Percentiles rank a stretch among this genome's conserved stretches.
These are phyloP conservation scores for Stropharia rugosoannulata DNA, from an alignment of 768 basidiomycete species.

Conservation along the genomic window DNA sequence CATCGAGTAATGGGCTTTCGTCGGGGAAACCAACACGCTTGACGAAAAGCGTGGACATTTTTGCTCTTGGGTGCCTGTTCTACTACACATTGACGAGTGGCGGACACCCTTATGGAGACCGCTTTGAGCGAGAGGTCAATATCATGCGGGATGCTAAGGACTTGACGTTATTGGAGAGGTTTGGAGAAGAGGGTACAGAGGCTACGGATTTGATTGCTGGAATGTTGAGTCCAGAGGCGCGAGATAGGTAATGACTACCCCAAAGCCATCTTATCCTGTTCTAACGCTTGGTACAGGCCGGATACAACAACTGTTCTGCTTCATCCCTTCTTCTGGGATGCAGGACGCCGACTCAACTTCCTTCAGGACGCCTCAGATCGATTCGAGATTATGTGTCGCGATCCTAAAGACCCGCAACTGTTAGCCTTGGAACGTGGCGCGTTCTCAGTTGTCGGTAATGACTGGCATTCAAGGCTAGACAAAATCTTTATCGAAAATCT, in stretches of 20 bases:
- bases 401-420: slow-evolving; percentile 79
- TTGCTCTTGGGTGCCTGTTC: slow-evolving; percentile 93
- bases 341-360: slow-evolving; percentile 82
- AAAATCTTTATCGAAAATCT: slow-evolving; percentile 90
- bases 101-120: slow-evolving; percentile 90
- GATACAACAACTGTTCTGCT: slow-evolving; percentile 84
- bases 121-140: slow-evolving; percentile 91
- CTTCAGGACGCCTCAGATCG: slow-evolving; percentile 97
- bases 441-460: slow-evolving; percentile 72
- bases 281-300: slow-evolving; percentile 50
- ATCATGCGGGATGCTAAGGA: slow-evolving; percentile 81
- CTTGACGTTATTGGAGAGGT: slow-evolving; percentile 68
- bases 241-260: slow-evolving; percentile 50
- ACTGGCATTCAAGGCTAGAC: slow-evolving; percentile 89
- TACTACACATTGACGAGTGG: slow-evolving; percentile 92
- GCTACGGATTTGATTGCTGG: slow-evolving; percentile 74
- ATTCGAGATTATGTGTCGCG: slow-evolving; percentile 96
- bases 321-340: slow-evolving; percentile 98
- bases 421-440: slow-evolving; percentile 74
- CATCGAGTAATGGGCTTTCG: slow-evolving; percentile 22
- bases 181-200: slow-evolving; percentile 94
- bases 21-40: slow-evolving; percentile 60
- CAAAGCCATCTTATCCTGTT: not conserved
- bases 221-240: slow-evolving; percentile 81
- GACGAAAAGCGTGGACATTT: slow-evolving; percentile 96